Percentiles rank a stretch among this genome's conserved stretches.
Evolutionary conservation across 164 flowering plant species (phyloP).

Genomic region (Annona squamosa): DNA sequence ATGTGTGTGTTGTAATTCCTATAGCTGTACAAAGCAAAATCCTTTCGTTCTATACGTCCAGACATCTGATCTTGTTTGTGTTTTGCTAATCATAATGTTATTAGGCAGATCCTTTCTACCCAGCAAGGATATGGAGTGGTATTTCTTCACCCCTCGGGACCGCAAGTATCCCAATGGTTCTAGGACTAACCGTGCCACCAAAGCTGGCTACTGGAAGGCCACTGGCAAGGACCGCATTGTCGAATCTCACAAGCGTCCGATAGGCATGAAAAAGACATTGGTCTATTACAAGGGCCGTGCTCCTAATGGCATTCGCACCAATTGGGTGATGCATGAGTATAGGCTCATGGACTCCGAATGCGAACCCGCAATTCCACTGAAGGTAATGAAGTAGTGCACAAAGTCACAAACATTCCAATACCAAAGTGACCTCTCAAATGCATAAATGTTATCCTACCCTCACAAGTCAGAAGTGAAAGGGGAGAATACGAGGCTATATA

Average conservation of each 20-base stretch:
- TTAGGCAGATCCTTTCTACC: constrained; percentile 7
- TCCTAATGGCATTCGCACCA: constrained; percentile 10
- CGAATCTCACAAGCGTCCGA: not conserved
- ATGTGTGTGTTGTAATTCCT: not conserved
- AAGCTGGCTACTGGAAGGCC: constrained; percentile 21
- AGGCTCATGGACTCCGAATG: constrained; percentile 7
- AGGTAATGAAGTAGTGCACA: not conserved
- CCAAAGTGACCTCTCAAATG: not conserved
- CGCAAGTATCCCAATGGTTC: constrained; percentile 19
- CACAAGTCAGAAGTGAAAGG: not conserved
- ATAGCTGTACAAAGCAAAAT: not conserved
- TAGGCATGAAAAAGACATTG: constrained; percentile 17
- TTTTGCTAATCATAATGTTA: not conserved
- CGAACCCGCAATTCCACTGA: not conserved
- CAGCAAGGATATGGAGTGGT: constrained; percentile 18
- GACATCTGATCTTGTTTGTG: not conserved
- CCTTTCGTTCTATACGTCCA: not conserved
- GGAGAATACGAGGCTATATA: too few species aligned
- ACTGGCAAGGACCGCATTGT: constrained; percentile 14
- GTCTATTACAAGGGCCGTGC: constrained; percentile 18
- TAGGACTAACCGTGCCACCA: constrained; percentile 16
- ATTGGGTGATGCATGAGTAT: constrained; percentile 20
- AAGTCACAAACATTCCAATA: not conserved
- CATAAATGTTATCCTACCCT: not conserved
- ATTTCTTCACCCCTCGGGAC: constrained; percentile 15